phyloP scores from a whole-genome alignment of 345 rosid species.

The Salix koriyanagi region DNA sequence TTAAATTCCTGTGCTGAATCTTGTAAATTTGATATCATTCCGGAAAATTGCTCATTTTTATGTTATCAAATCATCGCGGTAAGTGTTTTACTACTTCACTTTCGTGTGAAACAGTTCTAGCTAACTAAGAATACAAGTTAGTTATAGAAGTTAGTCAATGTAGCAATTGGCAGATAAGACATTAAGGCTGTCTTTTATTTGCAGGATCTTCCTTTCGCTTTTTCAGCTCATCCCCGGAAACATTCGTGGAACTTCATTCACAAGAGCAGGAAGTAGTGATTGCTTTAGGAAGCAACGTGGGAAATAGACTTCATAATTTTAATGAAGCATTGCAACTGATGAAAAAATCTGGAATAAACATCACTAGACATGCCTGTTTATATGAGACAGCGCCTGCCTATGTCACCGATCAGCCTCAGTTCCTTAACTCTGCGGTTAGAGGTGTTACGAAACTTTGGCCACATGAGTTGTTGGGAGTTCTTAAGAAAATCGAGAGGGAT shows the following conservation, averaged over 20 bases:
- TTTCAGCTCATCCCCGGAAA: constrained; percentile 34
- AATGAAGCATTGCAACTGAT: constrained; percentile 58
- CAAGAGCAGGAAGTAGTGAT: constrained; percentile 75
- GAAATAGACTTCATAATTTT: constrained; percentile 64
- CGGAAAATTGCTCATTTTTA: too few species aligned
- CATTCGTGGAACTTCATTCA: constrained; percentile 47
- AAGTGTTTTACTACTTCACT: too few species aligned
- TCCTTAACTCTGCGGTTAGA: constrained; percentile 85
- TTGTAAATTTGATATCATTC: too few species aligned
- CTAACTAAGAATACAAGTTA: background rate
- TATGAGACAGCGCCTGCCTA: constrained; percentile 89
- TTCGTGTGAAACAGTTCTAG: too few species aligned
- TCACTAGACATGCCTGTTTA: constrained; percentile 71
- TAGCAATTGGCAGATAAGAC: background rate
- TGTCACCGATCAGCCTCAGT: constrained; percentile 80
- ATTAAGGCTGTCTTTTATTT: background rate
- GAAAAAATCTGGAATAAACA: constrained; percentile 53
- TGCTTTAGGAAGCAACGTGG: constrained; percentile 89
- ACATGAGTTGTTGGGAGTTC: constrained; percentile 62
- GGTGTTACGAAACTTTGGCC: constrained; percentile 75
- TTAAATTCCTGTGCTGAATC: too few species aligned
- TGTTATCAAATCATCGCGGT: too few species aligned
- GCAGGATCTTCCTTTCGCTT: constrained; percentile 28
- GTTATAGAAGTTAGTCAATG: background rate
- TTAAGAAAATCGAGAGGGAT: constrained; percentile 70